Evolutionary conservation across 768 basidiomycete genomes (phyloP), one percentile per base, ranked within the genome.

Genomic region (Rossbeevera mucosa): DNA sequence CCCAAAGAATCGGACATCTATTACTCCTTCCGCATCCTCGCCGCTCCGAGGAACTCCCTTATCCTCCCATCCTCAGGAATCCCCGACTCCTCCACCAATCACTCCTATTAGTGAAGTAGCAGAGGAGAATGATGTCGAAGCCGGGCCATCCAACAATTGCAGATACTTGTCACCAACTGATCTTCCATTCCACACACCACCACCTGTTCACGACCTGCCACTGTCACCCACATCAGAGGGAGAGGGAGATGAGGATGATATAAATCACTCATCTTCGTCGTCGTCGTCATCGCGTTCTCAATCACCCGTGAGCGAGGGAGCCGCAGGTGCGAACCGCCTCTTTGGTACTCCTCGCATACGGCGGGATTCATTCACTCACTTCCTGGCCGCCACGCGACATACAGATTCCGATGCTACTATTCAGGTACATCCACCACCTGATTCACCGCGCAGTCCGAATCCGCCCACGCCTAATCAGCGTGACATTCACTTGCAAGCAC

Each of bases 401-500:
- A 72, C 81, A 81, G 83, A 81, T 72, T 69, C 85, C 65, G 84
- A 85, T 63, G 68, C 84, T 60, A 74, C 80, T 53, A 80, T 87
- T 59, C 85, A 85, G 66, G 79, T 86, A 55, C 87, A 85, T 72
- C 83, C 81, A 26, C 84, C 85, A 55, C 87, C 88, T 61, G 89
- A 91, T 69, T 90, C 88, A 20, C 88, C 91, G 2, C 72, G 75
- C 71, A 83, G 80, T 57, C 85, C 84, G 40, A 88, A 91, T 65
- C 88, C 88, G 20, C 89, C 89, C 50, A 93, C 91, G n/a, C 91
- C 91, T 51, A 82, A 88, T 64, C 74, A 81, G 50, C 82, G 81
- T 62, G 91, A 93, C 62, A 93, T 93, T 56, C 88, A 83, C 70
- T 73, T 91, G 58, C 87, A 83, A 71, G 81, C 88, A 47, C 73